Base-by-base conservation (phyloP, 805 yeast species). In the Ogataea sp. region DNA sequence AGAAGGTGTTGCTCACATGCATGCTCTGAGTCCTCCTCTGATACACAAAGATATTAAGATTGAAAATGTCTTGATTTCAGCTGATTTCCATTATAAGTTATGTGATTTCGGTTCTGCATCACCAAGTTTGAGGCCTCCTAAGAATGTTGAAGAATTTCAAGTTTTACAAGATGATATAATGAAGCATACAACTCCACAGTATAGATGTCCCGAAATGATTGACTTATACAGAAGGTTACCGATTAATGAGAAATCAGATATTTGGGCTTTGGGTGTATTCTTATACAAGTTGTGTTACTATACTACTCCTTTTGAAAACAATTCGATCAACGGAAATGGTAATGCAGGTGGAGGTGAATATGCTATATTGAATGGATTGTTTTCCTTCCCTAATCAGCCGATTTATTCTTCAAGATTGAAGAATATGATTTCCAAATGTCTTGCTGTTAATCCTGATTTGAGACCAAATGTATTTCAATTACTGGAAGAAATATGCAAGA, bases 51-150 rank as follows among this genome's bases (percentile, higher is more conserved):
- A 84, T 59, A 80, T 84, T 46, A 84, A 84, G 57, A 84, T 84
- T 47, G 95, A 84, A 59, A 84, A 84, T 53, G 88, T 84, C 6
- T 63, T 84, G 46, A 67, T 84, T 8, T 75, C 81, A 20, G 70
- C 62, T 2, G 63, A 70, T 34, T 74, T 79, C 2, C 69, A 68
- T 23, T 84, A 68, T 56, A 84, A 84, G 58, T 59, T 84, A 20
- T 82, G 90, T 61, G 95, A 84, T 61, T 84, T 84, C 62, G 95
- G 95, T 3, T 80, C 88, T 2, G 83, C 88, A 0, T 80, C 82
- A 9, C 75, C 78, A 10, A 71, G 76, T 23, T 58, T 79, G 35
- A 68, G 80, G 25, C 78, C 81, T 1, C 88, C 94, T 4, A 62
- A 68, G 36, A 75, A 68, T 40, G 67, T 73, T 2, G 78, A 76